These are phyloP conservation scores for Neoscytalidium dimidiatum DNA, from an alignment of 2,329 filamentous ascomycete species.

Conservation along the genomic window DNA sequence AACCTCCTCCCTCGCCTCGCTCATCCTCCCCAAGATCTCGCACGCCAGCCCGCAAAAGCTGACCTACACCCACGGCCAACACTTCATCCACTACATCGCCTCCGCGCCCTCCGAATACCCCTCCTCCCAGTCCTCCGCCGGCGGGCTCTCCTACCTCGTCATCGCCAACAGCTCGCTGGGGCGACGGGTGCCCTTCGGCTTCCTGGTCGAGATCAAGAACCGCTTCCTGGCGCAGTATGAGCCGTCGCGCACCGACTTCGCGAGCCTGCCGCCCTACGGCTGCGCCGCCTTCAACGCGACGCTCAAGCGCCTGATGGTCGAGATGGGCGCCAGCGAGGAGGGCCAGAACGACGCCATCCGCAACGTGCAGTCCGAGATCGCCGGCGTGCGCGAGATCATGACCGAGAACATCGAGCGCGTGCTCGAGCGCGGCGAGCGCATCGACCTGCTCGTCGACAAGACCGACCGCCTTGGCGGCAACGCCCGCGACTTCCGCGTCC, in stretches of 20 bases:
- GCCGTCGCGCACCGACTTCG: slow-evolving; percentile 68
- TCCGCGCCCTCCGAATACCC: slow-evolving; percentile 72
- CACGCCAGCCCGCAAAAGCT: slow-evolving; percentile 81
- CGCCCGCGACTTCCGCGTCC: slow-evolving; percentile 85
- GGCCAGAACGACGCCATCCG: slow-evolving; percentile 79
- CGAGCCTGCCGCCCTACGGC: slow-evolving; percentile 82
- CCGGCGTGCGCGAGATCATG: slow-evolving; percentile 91
- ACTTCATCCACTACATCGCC: slow-evolving; percentile 95
- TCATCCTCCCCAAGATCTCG: slow-evolving; percentile 93
- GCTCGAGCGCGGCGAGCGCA: slow-evolving; percentile 82
- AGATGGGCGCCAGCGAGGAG: slow-evolving; percentile 77
- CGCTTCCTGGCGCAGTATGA: slow-evolving; percentile 77
- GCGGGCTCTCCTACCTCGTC: slow-evolving; percentile 88
- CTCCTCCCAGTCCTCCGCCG: slow-evolving; percentile 58
- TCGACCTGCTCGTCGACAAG: slow-evolving; percentile 94
- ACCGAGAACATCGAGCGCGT: slow-evolving; percentile 91
- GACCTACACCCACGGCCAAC: slow-evolving; percentile 87
- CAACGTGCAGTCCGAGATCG: slow-evolving; percentile 86
- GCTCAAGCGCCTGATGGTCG: slow-evolving; percentile 75
- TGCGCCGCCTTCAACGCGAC: slow-evolving; percentile 83
- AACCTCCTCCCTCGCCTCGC: slow-evolving; percentile 82
- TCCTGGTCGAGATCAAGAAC: slow-evolving; percentile 85
- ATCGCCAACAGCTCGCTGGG: slow-evolving; percentile 80
- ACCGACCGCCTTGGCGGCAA: slow-evolving; percentile 88
- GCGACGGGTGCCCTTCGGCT: slow-evolving; percentile 89